Base-by-base conservation (phyloP, 1,284 basidiomycete species). In the Rhizoctonia solani region DNA sequence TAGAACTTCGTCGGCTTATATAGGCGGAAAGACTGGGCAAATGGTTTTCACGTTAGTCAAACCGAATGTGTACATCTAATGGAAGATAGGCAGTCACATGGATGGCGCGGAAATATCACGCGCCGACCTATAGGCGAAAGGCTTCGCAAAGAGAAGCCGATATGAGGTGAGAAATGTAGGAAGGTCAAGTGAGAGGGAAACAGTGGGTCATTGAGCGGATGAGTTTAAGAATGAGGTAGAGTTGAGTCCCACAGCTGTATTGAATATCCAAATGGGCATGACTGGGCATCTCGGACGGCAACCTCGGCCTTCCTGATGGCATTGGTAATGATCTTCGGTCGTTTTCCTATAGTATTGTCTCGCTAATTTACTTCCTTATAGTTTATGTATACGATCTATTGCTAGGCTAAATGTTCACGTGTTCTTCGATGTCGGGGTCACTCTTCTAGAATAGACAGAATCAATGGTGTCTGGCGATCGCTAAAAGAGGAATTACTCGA, bases 1-100 rank as follows among this genome's bases (percentile, higher is more conserved):
- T n/a, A n/a, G n/a, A n/a, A n/a, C n/a, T n/a, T n/a, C n/a, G n/a
- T n/a, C n/a, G n/a, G n/a, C n/a, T n/a, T n/a, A n/a, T n/a, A 6
- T 3, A 46, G 3, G 11, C 2, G 19, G 21, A 46, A 46, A 58
- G 37, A 46, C 55, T 58, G 23, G 55, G n/a, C 4, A 23, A 41
- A 32, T 55, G 47, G 25, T 50, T 50, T 50, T 50, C 27, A 32
- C 14, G 30, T 58, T 32, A 58, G 55, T 58, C 47, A 16, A 23
- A 23, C 42, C 32, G n/a, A 29, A 41, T 30, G 27, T n/a, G n/a
- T n/a, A n/a, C n/a, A n/a, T n/a, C n/a, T n/a, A 16, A 19, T 19
- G 42, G 41, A 58, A 58, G 54, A 29, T 39, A 11, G 23, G 21
- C 37, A 14, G 42, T 58, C 55, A 58, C 55, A 58, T 58, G 55